Base-by-base conservation (phyloP, 2,329 filamentous ascomycete genomes). In the Ascochyta lentis region DNA sequence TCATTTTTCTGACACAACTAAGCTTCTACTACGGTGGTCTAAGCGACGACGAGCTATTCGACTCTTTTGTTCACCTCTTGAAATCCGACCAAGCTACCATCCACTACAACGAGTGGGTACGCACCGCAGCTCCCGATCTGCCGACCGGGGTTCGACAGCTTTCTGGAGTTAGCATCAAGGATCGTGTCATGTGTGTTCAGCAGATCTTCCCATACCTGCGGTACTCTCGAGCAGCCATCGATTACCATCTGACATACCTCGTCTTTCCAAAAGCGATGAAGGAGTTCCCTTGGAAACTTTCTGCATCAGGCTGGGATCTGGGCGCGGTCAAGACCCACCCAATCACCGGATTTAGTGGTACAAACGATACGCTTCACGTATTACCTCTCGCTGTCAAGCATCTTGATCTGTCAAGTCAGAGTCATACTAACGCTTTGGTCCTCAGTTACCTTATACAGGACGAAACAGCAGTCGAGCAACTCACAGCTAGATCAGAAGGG, bases 341-440 rank as follows among this genome's bases (percentile, higher is more conserved):
- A 0, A 86, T 81, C 0, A 87, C 85, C 0, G 89, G 89, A 0
- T 92, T 92, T 64, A 89, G 86, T 50, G 88, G 89, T 0, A 92
- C 89, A 0, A 88, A 86, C 23, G 88, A 91, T 60, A 85, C 83
- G 0, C 72, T 79, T 10, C 76, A 79, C n/a, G 65, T 87, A 0
- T 75, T 91, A 0, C 88, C 88, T 0, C 63, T 88, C 0, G 74
- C 64, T 0, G 79, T 91, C 0, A 63, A 75, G 0, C 86, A 90
- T 27, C 71, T 83, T 0, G 84, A 90, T 31, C 75, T 88, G 0
- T 64, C 72, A 0, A 71, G 75, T 0, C 84, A 89, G 34, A 75
- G 74, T 1, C 85, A 89, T 46, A 92, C 89, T 0, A 91, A 91
- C 60, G 88, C 89, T 0, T 67, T 86, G 4, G 88, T 92, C 0